Percentiles rank a stretch among this genome's conserved stretches.
Conservation (phyloP, 768 basidiomycete species). For the Paxillus involutus region DNA sequence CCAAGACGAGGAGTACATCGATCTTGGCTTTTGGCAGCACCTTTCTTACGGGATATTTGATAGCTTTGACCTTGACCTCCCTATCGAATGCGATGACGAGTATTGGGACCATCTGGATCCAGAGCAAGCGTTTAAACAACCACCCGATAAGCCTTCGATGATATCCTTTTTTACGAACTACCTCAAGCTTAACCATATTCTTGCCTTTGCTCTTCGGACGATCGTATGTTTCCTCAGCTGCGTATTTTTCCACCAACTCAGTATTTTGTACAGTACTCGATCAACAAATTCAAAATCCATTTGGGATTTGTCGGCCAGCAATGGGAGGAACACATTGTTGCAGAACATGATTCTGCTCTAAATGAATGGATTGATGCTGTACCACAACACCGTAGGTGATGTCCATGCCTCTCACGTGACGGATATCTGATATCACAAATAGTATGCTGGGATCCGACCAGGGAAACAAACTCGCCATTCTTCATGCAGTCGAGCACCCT, state of each 20-base stretch:
- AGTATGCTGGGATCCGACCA: slow-evolving; percentile 47
- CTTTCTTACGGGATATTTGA: neutral
- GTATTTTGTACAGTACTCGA: slow-evolving; percentile 55
- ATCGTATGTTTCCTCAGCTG: slow-evolving; percentile 42
- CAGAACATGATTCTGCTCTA: slow-evolving; percentile 71
- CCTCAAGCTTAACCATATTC: slow-evolving; percentile 61
- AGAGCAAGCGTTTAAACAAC: slow-evolving; percentile 58
- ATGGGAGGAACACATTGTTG: slow-evolving; percentile 66
- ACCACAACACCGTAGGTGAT: slow-evolving; percentile 42
- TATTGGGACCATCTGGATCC: slow-evolving; percentile 57
- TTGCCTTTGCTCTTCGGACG: slow-evolving; percentile 60
- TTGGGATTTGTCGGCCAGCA: slow-evolving; percentile 49
- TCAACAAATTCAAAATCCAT: slow-evolving; percentile 59
- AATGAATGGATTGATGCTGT: slow-evolving; percentile 78
- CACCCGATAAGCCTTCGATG: slow-evolving; percentile 53
- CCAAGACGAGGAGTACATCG: slow-evolving; percentile 67
- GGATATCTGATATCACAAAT: slow-evolving; percentile 12
- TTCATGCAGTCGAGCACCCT: slow-evolving; percentile 52
- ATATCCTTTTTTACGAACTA: slow-evolving; percentile 52
- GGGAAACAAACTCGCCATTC: slow-evolving; percentile 33
- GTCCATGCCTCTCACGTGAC: neutral
- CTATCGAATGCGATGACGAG: slow-evolving; percentile 69
- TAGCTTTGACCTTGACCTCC: slow-evolving; percentile 64
- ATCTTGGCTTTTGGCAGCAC: neutral
- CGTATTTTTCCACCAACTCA: neutral